Evolutionary conservation across 2,329 filamentous ascomycete genomes (phyloP), one percentile per base, ranked within the genome.

Genomic region (Aspergillus sp.): DNA sequence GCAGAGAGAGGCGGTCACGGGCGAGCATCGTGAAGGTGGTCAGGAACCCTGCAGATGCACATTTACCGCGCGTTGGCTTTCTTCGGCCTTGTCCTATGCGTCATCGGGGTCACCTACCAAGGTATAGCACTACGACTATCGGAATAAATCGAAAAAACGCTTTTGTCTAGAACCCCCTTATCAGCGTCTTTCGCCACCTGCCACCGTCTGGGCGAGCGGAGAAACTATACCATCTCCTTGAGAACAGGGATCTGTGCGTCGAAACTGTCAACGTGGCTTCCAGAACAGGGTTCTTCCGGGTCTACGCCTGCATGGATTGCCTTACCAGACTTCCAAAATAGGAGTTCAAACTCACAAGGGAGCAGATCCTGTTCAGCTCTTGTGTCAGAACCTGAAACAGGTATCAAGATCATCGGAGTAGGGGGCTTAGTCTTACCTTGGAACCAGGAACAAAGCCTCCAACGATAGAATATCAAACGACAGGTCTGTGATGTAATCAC

Each of bases 391-490:
- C 47, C 25, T 62, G 63, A 61, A 57, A 32, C 52, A 27, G 44
- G 36, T 59, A 44, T 49, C 54, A 32, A 21, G 32, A 36, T 19
- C n/a, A 5, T 15, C 32, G n/a, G n/a, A 50, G 39, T 25, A 51
- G 39, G 21, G 21, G 39, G 17, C 10, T 13, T 21, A n/a, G 27
- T 57, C 73, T 66, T 69, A 82, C 80, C 86, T 82, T 44, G 93
- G 93, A 19, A 96, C 90, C 76, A 97, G 88, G 73, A 97, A 94
- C 8, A 97, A 82, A 0, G 92, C 93, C 75, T 96, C 91, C 13
- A 97, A 81, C 0, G 92, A 89, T 21, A 97, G 81, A n/a, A 97
- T 88, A 70, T 97, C 91, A 73, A 96, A 97, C 0, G 92, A 88
- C 3, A 89, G 82, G 62, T 95, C 89, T 50, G 89, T 89, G n/a